These are phyloP conservation scores for Mycena floridula DNA, from an alignment of 768 basidiomycete species.

Conservation along the genomic window DNA sequence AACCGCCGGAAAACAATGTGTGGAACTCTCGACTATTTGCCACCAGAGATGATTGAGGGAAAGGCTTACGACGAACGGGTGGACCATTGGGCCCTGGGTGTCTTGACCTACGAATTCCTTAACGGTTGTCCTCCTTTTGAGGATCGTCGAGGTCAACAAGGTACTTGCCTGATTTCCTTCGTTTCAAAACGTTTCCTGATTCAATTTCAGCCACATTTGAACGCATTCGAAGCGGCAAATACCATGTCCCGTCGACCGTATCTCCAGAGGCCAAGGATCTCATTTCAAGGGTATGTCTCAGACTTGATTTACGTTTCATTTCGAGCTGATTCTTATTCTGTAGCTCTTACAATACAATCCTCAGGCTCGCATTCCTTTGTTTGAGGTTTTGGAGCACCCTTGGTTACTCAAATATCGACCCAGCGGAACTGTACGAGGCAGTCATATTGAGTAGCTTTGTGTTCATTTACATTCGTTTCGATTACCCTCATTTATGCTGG, in stretches of 20 bases:
- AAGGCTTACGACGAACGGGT: constrained; percentile 85
- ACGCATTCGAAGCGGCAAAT: constrained; percentile 58
- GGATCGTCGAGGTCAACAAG: constrained; percentile 49
- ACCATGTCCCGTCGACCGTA: constrained; percentile 33
- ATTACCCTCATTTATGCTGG: too few relatives aligned
- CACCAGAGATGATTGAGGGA: constrained; percentile 97
- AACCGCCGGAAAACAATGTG: constrained; percentile 88
- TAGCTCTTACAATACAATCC: constrained; percentile 86
- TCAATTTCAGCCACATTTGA: constrained; percentile 50
- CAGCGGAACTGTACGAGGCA: constrained; percentile 27
- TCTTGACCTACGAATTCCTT: constrained; percentile 45
- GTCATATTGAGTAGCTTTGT: too few relatives aligned
- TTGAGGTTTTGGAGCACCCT: constrained; percentile 73
- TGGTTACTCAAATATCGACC: constrained; percentile 76
- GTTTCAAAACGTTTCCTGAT: neutral
- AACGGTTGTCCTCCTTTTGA: constrained; percentile 72
- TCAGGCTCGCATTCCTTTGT: constrained; percentile 65
- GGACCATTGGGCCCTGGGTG: constrained; percentile 56
- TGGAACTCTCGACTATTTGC: constrained; percentile 93
- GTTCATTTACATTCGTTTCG: too few relatives aligned
- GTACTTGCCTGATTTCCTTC: constrained; percentile 25
- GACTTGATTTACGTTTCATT: neutral
- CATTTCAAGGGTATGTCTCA: constrained; percentile 34
- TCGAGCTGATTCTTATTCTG: neutral
- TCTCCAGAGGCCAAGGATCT: constrained; percentile 39